These are phyloP conservation scores for Kurtzmaniella natalensis DNA, from an alignment of 1,139 yeast species.

Conservation along the genomic window DNA sequence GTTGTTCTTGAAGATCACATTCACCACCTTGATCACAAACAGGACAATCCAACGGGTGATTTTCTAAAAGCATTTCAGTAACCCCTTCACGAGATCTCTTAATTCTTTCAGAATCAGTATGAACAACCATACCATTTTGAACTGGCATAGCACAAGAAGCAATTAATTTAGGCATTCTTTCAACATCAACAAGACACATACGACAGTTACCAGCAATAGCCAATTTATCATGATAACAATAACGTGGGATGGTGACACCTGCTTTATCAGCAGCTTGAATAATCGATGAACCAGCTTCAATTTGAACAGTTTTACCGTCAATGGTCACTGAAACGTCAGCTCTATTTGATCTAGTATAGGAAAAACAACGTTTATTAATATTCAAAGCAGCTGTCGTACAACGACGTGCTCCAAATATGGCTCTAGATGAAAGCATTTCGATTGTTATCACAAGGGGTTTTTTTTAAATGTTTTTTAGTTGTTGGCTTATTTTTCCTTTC, in stretches of 20 bases:
- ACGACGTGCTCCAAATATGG: conserved; percentile 4
- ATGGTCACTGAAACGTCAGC: conserved; percentile 73
- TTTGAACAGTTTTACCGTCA: conserved; percentile 72
- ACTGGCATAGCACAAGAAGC: conserved; percentile 94
- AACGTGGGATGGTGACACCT: conserved; percentile 82
- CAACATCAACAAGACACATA: conserved; percentile 90
- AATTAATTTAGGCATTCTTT: conserved; percentile 84
- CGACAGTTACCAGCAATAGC: conserved; percentile 95
- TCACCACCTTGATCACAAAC: conserved; percentile 95
- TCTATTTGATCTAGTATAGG: conserved; percentile 14
- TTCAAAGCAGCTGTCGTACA: conserved; percentile 1
- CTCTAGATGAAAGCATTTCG: conserved; percentile 7
- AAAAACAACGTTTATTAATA: conserved; percentile 18
- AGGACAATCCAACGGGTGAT: conserved; percentile 92
- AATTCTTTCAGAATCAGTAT: conserved; percentile 76
- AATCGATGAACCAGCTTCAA: conserved; percentile 84
- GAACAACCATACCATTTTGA: conserved; percentile 83
- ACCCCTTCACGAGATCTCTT: conserved; percentile 88
- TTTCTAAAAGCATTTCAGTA: conserved; percentile 81
- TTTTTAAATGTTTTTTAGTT: no score
- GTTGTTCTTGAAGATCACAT: conserved; percentile 88
- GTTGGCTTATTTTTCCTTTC: no score
- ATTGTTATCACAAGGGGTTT: no score
- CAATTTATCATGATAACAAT: conserved; percentile 87
- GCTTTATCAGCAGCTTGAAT: conserved; percentile 93